A percentile compares a stretch with the other conserved stretches of the same genome.
phyloP scores from a whole-genome alignment of 805 yeast species.

The Lipomyces kockii region DNA sequence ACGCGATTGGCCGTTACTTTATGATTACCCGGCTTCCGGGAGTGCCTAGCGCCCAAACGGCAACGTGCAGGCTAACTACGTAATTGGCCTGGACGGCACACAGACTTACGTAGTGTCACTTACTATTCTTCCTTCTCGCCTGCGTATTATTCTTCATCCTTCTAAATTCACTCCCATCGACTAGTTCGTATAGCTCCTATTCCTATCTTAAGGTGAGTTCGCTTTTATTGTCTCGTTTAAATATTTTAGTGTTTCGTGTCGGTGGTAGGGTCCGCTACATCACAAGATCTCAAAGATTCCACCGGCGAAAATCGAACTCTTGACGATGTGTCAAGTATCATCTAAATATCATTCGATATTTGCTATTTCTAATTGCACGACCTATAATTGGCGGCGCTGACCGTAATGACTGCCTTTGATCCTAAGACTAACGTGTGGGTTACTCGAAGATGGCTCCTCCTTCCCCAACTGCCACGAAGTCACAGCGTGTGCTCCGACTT shows the following conservation, averaged over 20 bases:
- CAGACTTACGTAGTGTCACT: not conserved
- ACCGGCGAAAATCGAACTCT: not conserved
- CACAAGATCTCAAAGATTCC: not conserved
- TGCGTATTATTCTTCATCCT: not conserved
- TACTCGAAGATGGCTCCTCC: slow-evolving; percentile 10
- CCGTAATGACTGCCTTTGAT: not conserved
- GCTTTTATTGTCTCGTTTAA: not conserved
- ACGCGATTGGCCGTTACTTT: not conserved
- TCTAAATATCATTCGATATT: not conserved
- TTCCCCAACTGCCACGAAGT: slow-evolving; percentile 11
- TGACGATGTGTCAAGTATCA: not conserved
- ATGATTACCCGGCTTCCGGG: not conserved
- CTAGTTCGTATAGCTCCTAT: not conserved
- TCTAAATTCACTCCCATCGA: not conserved
- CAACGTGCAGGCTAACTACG: too few relatives aligned
- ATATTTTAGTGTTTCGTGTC: not conserved
- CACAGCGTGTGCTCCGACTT: slow-evolving; percentile 28
- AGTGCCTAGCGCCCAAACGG: too few relatives aligned
- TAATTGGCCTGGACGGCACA: not conserved
- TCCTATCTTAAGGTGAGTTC: not conserved
- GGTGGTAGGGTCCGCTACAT: not conserved
- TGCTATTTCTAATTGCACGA: not conserved
- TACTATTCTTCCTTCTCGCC: not conserved
- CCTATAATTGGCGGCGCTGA: not conserved
- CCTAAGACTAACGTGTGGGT: not conserved